Conservation (phyloP, 2,329 filamentous ascomycete species). For the Hymenoscyphus repandus region DNA sequence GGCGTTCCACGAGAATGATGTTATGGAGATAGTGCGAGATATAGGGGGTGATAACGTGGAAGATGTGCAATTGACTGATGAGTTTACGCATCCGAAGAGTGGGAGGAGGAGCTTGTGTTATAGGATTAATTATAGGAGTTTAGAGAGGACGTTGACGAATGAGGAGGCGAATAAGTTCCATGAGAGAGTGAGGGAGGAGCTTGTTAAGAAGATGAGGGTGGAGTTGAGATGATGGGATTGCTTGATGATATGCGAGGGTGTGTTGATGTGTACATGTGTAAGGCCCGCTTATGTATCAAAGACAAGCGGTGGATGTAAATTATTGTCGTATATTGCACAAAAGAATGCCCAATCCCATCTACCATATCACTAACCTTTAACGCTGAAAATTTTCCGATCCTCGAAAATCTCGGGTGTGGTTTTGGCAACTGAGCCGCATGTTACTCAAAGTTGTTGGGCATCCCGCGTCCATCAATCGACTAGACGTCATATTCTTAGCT, state of each 20-base stretch:
- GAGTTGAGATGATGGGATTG: conserved; percentile 60
- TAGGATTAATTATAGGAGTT: conserved; percentile 85
- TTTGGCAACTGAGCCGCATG: too few species aligned
- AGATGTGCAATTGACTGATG: conserved; percentile 77
- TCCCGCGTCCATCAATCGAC: too few species aligned
- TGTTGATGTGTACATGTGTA: not conserved
- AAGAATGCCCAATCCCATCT: too few species aligned
- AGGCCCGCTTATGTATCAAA: not conserved
- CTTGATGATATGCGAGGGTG: not conserved
- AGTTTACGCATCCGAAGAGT: conserved; percentile 84
- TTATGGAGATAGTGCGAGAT: conserved; percentile 90
- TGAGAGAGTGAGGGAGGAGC: conserved; percentile 54
- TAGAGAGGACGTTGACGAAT: conserved; percentile 86
- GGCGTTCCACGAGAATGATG: conserved; percentile 86
- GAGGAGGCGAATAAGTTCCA: conserved; percentile 75
- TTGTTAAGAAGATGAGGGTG: conserved; percentile 70
- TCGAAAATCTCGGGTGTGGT: too few species aligned
- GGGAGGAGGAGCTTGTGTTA: conserved; percentile 83
- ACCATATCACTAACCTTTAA: too few species aligned
- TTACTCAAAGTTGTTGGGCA: too few species aligned
- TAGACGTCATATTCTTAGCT: too few species aligned
- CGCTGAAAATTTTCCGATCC: too few species aligned
- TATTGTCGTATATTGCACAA: too few species aligned
- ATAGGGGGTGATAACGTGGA: conserved; percentile 80
- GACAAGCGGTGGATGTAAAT: not conserved